phyloP scores from a whole-genome alignment of 2,329 filamentous ascomycete genomes.

The Diaporthe citriasiana region DNA sequence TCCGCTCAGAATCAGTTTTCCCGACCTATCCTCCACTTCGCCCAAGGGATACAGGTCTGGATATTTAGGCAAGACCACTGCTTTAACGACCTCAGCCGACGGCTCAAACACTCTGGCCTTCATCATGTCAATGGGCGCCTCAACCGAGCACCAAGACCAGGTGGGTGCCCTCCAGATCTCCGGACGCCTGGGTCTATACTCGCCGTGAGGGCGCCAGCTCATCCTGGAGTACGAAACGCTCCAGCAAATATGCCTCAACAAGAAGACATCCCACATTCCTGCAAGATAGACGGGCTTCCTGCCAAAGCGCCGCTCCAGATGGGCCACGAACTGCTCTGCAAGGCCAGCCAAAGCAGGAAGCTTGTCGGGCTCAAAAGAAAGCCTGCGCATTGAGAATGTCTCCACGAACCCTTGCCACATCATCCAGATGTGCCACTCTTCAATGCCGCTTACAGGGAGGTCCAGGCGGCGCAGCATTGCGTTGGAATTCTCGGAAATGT shows the following conservation, averaged over 20 bases:
- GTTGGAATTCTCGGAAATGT: constrained; percentile 21
- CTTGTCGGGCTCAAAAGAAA: constrained; percentile 34
- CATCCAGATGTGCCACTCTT: constrained; percentile 20
- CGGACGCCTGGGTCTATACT: constrained; percentile 20
- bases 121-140: constrained; percentile 16
- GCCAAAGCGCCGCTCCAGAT: not conserved
- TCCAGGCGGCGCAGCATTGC: constrained; percentile 22
- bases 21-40: not conserved
- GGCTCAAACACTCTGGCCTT: not conserved
- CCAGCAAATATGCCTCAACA: constrained; percentile 21
- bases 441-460: not conserved
- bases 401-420: constrained; percentile 25
- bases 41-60: constrained; percentile 1
- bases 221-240: not conserved
- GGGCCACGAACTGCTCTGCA: constrained; percentile 32
- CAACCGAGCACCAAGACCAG: constrained; percentile 21
- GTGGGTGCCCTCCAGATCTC: constrained; percentile 24
- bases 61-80: constrained; percentile 6
- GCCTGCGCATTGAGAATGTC: constrained; percentile 14
- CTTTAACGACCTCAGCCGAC: constrained; percentile 4
- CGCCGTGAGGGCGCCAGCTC: constrained; percentile 9
- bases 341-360: constrained; percentile 39
- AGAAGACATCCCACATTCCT: constrained; percentile 24
- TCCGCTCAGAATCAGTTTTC: not conserved
- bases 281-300: constrained; percentile 22